Conservation (phyloP, 2,329 filamentous ascomycete genomes). For the Fusarium clavum region DNA sequence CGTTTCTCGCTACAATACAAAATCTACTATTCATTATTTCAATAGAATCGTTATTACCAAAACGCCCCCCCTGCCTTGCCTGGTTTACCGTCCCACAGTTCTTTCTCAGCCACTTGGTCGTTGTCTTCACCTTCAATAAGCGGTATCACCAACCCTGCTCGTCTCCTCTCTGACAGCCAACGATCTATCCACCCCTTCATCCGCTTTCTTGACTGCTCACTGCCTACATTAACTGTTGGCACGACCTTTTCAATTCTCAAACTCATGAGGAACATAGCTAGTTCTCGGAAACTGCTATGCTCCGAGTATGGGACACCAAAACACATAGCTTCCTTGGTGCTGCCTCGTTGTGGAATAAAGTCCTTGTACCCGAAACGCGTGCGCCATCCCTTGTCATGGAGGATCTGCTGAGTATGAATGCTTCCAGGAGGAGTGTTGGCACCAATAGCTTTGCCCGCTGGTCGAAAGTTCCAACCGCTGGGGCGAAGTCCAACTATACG, state of each 20-base stretch:
- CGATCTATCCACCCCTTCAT: conserved; percentile 75
- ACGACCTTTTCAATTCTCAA: conserved; percentile 89
- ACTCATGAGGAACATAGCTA: conserved; percentile 92
- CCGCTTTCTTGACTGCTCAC: conserved; percentile 64
- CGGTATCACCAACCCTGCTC: conserved; percentile 63
- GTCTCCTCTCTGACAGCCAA: conserved; percentile 69
- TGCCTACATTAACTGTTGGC: conserved; percentile 88
- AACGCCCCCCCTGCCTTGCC: conserved; percentile 54
- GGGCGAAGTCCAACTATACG: conserved; percentile 92
- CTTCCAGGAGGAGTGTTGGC: conserved; percentile 62
- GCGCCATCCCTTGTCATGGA: conserved; percentile 77
- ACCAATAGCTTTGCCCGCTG: conserved; percentile 68
- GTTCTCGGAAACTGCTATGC: conserved; percentile 92
- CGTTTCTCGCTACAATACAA: background rate
- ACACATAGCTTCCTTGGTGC: conserved; percentile 83
- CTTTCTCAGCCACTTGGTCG: conserved; percentile 42
- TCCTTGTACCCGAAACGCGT: conserved; percentile 77
- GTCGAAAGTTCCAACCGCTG: conserved; percentile 93
- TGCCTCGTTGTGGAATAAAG: conserved; percentile 84
- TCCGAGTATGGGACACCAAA: conserved; percentile 97
- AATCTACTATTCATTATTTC: conserved; percentile 1
- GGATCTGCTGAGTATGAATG: conserved; percentile 62
- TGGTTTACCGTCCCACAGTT: conserved; percentile 56
- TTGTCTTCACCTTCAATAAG: conserved; percentile 56
- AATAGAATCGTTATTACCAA: conserved; percentile 48